Conservation (phyloP, 441 rosid species). For the Metrosideros polymorpha region DNA sequence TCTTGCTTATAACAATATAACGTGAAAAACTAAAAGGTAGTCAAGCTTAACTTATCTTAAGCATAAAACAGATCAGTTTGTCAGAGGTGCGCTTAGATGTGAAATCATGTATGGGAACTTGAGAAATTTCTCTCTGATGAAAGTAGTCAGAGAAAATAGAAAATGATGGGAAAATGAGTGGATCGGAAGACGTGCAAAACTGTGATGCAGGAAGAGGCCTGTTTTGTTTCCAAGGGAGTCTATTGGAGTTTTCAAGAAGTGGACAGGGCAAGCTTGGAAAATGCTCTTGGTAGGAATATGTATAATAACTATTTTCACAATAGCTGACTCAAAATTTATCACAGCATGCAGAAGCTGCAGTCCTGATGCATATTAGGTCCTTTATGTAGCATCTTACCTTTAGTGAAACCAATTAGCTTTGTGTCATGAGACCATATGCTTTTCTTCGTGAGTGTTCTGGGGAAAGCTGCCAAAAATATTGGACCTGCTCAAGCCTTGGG, state of each 20-base stretch:
- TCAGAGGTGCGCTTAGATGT: not conserved
- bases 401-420: not conserved
- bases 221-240: too few relatives aligned
- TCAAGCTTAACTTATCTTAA: not conserved
- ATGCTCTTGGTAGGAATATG: not conserved
- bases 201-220: not conserved
- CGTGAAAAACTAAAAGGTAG: not conserved
- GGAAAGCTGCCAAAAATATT: slow-evolving; percentile 15
- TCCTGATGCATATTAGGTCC: not conserved
- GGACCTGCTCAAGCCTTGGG: slow-evolving; percentile 18
- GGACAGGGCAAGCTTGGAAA: not conserved
- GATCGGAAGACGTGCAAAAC: not conserved
- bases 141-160: not conserved
- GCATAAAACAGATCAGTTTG: not conserved
- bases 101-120: not conserved
- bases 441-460: not conserved
- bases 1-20: not conserved
- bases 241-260: not conserved
- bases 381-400: not conserved
- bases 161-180: not conserved
- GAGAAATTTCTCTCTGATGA: not conserved
- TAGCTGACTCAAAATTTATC: not conserved
- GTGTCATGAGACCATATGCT: not conserved
- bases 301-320: not conserved
- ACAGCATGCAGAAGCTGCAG: not conserved